These are phyloP conservation scores for Dictyostelium purpureum DNA, from an alignment of 78 protist genomes.

Conservation along the genomic window DNA sequence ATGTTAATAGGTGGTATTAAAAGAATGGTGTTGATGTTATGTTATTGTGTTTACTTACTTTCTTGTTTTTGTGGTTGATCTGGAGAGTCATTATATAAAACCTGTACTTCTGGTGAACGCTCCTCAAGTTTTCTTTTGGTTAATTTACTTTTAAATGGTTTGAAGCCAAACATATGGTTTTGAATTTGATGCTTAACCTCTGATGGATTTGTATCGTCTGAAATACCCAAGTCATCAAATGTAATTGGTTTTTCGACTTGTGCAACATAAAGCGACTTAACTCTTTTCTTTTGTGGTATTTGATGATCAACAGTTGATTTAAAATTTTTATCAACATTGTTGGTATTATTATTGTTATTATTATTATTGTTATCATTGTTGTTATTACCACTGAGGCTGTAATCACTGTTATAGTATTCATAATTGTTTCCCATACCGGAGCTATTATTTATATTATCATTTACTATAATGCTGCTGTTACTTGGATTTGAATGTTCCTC, in stretches of 20 bases:
- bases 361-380: too few relatives aligned
- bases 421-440: too few relatives aligned
- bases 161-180: conserved; percentile 74
- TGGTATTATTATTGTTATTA: too few relatives aligned
- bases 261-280: conserved; percentile 29
- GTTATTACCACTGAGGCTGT: too few relatives aligned
- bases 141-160: conserved; percentile 52
- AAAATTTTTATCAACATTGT: too few relatives aligned
- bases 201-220: conserved; percentile 19
- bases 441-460: too few relatives aligned
- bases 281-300: neutral
- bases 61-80: neutral
- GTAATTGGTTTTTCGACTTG: conserved; percentile 46
- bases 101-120: conserved; percentile 29
- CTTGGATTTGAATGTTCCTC: too few relatives aligned
- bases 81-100: conserved; percentile 18
- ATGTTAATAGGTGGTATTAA: neutral
- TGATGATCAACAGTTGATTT: too few relatives aligned
- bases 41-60: neutral
- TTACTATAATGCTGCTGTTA: too few relatives aligned
- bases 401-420: too few relatives aligned
- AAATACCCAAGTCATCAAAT: conserved; percentile 47
- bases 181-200: conserved; percentile 56
- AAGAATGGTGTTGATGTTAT: neutral
- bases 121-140: conserved; percentile 36